Evolutionary conservation across 1,139 yeast species (phyloP).

Genomic region (Lodderomyces metapsilosis): DNA sequence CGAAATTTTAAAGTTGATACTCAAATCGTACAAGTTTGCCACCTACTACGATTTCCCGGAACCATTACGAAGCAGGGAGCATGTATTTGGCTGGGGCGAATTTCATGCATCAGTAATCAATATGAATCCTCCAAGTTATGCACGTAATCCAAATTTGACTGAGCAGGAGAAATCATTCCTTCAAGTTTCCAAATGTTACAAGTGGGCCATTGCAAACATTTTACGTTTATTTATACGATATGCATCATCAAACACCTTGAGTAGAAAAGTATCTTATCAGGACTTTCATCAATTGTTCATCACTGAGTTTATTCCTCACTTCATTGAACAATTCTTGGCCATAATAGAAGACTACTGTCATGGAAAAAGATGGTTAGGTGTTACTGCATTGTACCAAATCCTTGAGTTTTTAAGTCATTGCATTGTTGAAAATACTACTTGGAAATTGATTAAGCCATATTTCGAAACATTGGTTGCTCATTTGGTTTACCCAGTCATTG

Average conservation of each 20-base stretch:
- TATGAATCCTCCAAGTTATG: constrained; percentile 54
- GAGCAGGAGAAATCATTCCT: constrained; percentile 39
- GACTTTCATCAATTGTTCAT: constrained; percentile 50
- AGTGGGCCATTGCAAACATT: constrained; percentile 86
- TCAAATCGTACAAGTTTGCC: constrained; percentile 80
- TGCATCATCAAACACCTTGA: constrained; percentile 47
- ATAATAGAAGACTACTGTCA: constrained; percentile 76
- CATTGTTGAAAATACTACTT: constrained; percentile 63
- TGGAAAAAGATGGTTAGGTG: constrained; percentile 65
- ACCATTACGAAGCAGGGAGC: constrained; percentile 58
- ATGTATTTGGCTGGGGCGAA: constrained; percentile 70
- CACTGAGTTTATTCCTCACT: constrained; percentile 67
- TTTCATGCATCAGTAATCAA: constrained; percentile 71
- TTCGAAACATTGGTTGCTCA: constrained; percentile 63
- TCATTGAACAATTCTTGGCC: constrained; percentile 60
- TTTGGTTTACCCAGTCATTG: constrained; percentile 74
- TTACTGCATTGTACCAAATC: constrained; percentile 63
- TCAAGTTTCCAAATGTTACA: constrained; percentile 66
- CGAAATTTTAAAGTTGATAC: constrained; percentile 72
- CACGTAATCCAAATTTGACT: constrained; percentile 25
- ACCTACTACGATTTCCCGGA: constrained; percentile 78
- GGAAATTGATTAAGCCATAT: constrained; percentile 72
- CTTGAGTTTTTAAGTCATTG: constrained; percentile 71
- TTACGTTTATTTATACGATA: constrained; percentile 74
- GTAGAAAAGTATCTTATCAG: constrained; percentile 51